These are phyloP conservation scores for Yarrowia alimentaria DNA, from an alignment of 805 yeast species.

Conservation along the genomic window DNA sequence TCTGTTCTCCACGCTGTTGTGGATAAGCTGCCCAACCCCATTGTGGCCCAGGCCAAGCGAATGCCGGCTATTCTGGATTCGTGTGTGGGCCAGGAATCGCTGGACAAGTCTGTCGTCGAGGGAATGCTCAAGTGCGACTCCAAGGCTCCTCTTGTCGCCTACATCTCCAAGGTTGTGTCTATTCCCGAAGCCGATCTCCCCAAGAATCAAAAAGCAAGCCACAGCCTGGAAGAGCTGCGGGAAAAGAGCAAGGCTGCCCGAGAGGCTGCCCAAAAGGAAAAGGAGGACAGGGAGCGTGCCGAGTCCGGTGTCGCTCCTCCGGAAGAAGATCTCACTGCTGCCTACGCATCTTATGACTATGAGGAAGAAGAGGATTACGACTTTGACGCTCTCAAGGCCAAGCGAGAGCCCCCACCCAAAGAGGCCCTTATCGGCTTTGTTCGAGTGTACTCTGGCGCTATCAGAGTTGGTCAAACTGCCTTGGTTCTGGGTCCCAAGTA, in stretches of 20 bases:
- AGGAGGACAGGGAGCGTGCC: no score
- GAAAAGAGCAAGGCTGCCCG: conserved; percentile 33
- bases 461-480: conserved; percentile 70
- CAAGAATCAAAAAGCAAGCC: conserved; percentile 41
- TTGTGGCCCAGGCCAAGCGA: conserved; percentile 67
- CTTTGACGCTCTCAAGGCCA: conserved; percentile 45
- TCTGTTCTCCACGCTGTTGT: conserved; percentile 82
- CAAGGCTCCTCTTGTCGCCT: conserved; percentile 67
- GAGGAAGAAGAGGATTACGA: conserved; percentile 50
- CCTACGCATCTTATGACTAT: conserved; percentile 52
- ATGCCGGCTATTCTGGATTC: conserved; percentile 64
- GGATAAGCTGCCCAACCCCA: conserved; percentile 82
- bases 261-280: no score
- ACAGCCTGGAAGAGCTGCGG: conserved; percentile 38
- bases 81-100: conserved; percentile 50
- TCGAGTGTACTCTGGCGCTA: conserved; percentile 81
- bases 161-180: conserved; percentile 85
- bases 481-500: conserved; percentile 84
- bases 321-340: conserved; percentile 40
- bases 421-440: conserved; percentile 86
- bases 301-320: no score
- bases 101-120: conserved; percentile 40
- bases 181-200: conserved; percentile 83
- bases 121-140: conserved; percentile 68
- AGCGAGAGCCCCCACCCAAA: conserved; percentile 30